Base-by-base conservation (phyloP, 1,284 basidiomycete genomes). In the Fomitopsis betulina region DNA sequence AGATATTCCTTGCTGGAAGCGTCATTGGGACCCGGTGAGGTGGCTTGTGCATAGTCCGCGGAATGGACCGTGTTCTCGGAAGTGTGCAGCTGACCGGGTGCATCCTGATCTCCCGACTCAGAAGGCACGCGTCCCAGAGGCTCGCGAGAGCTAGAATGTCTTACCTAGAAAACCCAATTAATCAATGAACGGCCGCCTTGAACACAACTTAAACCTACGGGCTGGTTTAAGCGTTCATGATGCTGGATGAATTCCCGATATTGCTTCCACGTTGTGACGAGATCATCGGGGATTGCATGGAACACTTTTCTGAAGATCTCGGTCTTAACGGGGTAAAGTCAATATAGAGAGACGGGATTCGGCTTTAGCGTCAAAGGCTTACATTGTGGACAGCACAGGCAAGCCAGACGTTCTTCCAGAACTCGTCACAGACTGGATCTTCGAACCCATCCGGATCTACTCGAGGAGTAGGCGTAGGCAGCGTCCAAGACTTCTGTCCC, bases 271-370 rank as follows among this genome's bases (percentile, higher is more conserved):
- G 94, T 95, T 1, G 89, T 90, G 55, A 97, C 85, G 15, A 88
- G 76, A 70, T 98, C 94, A 70, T 97, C 95, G 4, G 95, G 95
- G 47, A 94, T 79, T 52, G 91, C 89, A 67, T 94, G 88, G 77
- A 98, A 98, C 1, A 97, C 94, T 71, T 92, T 95, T 58, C 94
- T 87, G 75, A 85, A 96, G 62, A 96, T 93, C 71, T 96, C 92
- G 60, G 95, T 98, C 91, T 96, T 54, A 38, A 60, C 23, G 66
- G 38, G 55, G 32, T 33, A 53, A 58, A 12, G 27, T 23, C 30
- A 38, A 42, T 25, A 30, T 35, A 45, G 55, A n/a, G n/a, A n/a
- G n/a, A n/a, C n/a, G 32, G 55, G 62, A 54, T 27, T 13, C 40
- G 35, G 60, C 53, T 51, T 57, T 40, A 47, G n/a, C 40, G 50